Evolutionary conservation across 371 early-diverging fungal species (phyloP).

Genomic region (Cladochytrium tenue): DNA sequence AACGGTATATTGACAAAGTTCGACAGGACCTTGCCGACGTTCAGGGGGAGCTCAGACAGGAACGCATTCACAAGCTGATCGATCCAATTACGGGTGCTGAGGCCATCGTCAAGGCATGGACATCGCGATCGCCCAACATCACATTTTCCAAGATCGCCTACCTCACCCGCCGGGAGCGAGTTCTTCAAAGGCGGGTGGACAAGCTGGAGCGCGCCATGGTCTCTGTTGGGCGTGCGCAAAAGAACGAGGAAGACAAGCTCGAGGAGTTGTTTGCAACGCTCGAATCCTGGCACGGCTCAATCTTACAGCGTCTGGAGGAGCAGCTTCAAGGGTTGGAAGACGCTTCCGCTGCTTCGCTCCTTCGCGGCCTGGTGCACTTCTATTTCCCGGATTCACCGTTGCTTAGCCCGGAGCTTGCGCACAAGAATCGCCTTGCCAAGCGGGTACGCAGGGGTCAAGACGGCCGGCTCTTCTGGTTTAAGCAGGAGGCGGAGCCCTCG

Average conservation of each 20-base stretch:
- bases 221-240: neutral
- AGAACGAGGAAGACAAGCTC: neutral
- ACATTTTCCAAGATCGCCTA: neutral
- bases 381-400: neutral
- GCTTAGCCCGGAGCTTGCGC: neutral
- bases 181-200: neutral
- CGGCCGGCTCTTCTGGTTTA: neutral
- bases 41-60: neutral
- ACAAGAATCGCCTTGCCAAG: neutral
- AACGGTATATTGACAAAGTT: conserved; percentile 22
- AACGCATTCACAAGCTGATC: neutral
- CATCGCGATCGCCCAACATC: neutral
- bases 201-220: neutral
- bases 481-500: neutral
- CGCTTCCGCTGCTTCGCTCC: neutral
- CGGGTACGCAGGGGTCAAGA: neutral
- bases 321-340: neutral
- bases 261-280: neutral
- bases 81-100: neutral
- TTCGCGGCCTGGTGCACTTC: neutral
- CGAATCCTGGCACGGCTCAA: neutral
- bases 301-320: neutral
- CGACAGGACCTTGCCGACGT: conserved; percentile 20
- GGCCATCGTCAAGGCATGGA: neutral
- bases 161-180: neutral